phyloP scores from a whole-genome alignment of 2,329 filamentous ascomycete genomes.

The Epichloe aotearoae region DNA sequence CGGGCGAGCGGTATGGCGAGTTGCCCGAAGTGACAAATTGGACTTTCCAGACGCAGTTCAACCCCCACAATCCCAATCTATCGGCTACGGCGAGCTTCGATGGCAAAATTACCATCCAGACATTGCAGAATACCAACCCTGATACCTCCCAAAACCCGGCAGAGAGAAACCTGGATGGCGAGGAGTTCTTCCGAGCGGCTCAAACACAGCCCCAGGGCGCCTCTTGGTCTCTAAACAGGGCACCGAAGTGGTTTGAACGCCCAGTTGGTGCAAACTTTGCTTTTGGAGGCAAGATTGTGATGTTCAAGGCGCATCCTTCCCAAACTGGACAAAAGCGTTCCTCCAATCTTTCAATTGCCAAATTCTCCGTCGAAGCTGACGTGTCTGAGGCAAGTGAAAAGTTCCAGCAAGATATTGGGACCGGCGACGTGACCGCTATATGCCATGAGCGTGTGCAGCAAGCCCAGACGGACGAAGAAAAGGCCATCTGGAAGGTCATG shows the following conservation, averaged over 20 bases:
- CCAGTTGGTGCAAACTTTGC: constrained; percentile 83
- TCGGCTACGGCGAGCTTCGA: constrained; percentile 95
- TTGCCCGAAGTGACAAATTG: constrained; percentile 98
- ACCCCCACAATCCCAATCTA: constrained; percentile 76
- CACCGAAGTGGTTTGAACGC: constrained; percentile 81
- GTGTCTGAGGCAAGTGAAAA: constrained; percentile 74
- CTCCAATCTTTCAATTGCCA: constrained; percentile 72
- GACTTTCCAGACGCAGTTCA: constrained; percentile 93
- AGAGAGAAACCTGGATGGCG: constrained; percentile 65
- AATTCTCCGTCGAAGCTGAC: constrained; percentile 77
- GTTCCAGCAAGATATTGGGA: constrained; percentile 71
- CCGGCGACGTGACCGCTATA: constrained; percentile 64
- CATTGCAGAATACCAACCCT: constrained; percentile 83
- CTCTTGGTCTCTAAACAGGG: constrained; percentile 73
- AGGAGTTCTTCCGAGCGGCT: constrained; percentile 92
- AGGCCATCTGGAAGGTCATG: constrained; percentile 91
- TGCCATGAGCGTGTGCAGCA: constrained; percentile 66
- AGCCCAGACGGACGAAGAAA: constrained; percentile 78
- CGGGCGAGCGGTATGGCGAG: constrained; percentile 75
- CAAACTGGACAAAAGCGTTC: constrained; percentile 50
- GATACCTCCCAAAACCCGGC: constrained; percentile 53
- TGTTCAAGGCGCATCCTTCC: constrained; percentile 47
- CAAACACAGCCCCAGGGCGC: constrained; percentile 83
- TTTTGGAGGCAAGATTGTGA: constrained; percentile 85
- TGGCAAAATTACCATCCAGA: constrained; percentile 88